phyloP scores from a whole-genome alignment of 164 flowering plant genomes.

The Vitis amurensis region DNA sequence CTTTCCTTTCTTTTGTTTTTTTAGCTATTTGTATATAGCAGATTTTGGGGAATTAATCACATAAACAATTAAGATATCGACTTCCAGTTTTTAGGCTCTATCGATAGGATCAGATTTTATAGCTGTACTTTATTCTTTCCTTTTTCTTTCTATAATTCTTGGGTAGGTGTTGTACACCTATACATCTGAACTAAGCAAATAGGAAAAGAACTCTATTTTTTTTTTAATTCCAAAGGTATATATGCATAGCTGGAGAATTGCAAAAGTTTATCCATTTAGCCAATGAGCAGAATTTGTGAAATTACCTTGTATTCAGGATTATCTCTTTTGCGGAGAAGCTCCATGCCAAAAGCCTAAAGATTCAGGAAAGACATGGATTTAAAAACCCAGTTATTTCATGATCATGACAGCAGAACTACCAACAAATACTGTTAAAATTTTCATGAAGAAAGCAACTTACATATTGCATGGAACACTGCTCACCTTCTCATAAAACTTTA shows the following conservation, averaged over 20 bases:
- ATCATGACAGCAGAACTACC: not conserved
- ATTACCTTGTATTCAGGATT: slow-evolving; percentile 38
- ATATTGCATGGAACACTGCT: not conserved
- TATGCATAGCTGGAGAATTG: not conserved
- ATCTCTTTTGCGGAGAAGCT: slow-evolving; percentile 39
- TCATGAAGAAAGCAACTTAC: not conserved
- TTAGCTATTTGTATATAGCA: too few relatives aligned
- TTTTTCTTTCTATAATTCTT: too few relatives aligned
- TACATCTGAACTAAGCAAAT: too few relatives aligned
- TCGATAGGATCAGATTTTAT: too few relatives aligned
- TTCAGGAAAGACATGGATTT: not conserved
- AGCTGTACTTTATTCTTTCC: too few relatives aligned
- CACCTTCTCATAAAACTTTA: slow-evolving; percentile 44
- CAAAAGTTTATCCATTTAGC: not conserved
- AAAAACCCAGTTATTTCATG: not conserved
- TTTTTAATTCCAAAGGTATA: not conserved
- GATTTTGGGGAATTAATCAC: too few relatives aligned
- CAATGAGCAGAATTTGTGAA: not conserved
- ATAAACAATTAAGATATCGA: too few relatives aligned
- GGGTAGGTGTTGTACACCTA: too few relatives aligned
- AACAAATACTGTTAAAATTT: not conserved
- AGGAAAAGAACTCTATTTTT: too few relatives aligned
- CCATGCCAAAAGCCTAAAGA: slow-evolving; percentile 47
- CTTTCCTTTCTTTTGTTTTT: too few relatives aligned
- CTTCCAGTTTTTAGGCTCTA: too few relatives aligned